phyloP scores from a whole-genome alignment of 352 stramenopile genomes.

The Elongisporangium undulatum region DNA sequence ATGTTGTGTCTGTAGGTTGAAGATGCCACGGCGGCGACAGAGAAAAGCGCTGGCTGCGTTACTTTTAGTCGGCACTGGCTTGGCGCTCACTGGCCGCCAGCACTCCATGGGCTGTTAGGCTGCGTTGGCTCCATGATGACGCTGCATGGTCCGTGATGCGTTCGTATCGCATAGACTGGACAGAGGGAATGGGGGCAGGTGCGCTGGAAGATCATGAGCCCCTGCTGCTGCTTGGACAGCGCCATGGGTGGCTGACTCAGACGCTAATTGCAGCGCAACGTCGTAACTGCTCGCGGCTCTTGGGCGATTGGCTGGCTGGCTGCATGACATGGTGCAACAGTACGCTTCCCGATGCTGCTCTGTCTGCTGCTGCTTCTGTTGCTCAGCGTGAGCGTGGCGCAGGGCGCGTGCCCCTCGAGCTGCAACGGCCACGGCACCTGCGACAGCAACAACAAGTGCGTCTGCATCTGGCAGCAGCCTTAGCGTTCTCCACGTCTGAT shows the following conservation, averaged over 20 bases:
- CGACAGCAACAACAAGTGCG: conserved; percentile 48
- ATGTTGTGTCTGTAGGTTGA: conserved; percentile 1
- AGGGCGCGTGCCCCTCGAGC: conserved; percentile 43
- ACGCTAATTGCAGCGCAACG: not conserved
- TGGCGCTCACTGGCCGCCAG: not conserved
- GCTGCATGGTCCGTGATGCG: not conserved
- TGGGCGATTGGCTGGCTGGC: not conserved
- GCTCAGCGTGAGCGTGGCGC: conserved; percentile 2
- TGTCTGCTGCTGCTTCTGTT: conserved; percentile 8
- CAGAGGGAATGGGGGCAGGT: not conserved
- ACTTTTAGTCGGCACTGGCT: not conserved
- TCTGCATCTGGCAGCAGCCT: not conserved
- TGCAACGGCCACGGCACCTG: conserved; percentile 68
- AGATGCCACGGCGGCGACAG: not conserved
- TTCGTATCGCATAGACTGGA: not conserved
- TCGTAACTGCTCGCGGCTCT: not conserved
- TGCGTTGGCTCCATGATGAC: not conserved
- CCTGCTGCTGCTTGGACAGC: too few species aligned
- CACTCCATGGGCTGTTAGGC: not conserved
- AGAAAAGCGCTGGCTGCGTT: not conserved
- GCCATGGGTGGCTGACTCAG: not conserved
- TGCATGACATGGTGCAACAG: not conserved
- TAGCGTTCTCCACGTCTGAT: not conserved
- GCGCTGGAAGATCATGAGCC: too few species aligned
- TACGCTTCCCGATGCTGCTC: not conserved